These are phyloP conservation scores for Candida tibetensis DNA, from an alignment of 805 yeast species.

Conservation along the genomic window DNA sequence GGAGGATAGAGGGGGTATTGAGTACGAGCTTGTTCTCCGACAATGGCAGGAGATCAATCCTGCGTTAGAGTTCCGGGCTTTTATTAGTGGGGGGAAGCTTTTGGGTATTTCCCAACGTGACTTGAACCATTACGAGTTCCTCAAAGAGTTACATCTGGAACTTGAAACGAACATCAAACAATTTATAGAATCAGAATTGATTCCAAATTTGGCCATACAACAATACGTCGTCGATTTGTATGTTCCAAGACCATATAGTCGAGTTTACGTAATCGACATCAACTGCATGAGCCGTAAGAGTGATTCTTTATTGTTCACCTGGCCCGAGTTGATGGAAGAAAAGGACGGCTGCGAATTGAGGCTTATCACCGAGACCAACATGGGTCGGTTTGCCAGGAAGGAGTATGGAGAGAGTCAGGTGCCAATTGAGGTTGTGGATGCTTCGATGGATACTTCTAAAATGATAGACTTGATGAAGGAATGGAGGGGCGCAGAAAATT, in stretches of 20 bases:
- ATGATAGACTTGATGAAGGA: constrained; percentile 66
- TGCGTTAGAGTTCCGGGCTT: constrained; percentile 86
- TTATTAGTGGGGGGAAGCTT: constrained; percentile 60
- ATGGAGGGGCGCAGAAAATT: constrained; percentile 42
- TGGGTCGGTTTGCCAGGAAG: constrained; percentile 73
- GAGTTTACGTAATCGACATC: constrained; percentile 73
- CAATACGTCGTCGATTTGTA: constrained; percentile 76
- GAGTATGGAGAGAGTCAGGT: constrained; percentile 90
- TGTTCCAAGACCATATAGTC: constrained; percentile 68
- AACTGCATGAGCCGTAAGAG: constrained; percentile 82
- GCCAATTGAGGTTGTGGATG: constrained; percentile 88
- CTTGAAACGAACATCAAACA: constrained; percentile 47
- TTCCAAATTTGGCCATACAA: constrained; percentile 7
- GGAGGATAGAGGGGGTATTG: constrained; percentile 16
- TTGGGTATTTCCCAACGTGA: constrained; percentile 85
- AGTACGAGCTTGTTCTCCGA: constrained; percentile 68
- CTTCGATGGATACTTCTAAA: constrained; percentile 63
- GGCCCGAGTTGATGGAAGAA: constrained; percentile 65
- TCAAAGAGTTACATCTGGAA: constrained; percentile 49
- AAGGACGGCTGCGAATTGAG: constrained; percentile 53
- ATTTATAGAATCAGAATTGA: constrained; percentile 49
- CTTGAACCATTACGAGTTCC: constrained; percentile 73
- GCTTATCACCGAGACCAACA: constrained; percentile 63
- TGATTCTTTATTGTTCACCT: constrained; percentile 74
- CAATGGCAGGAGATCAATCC: constrained; percentile 86